phyloP scores from a whole-genome alignment of 257 asterid species.

The Capsicum rhomboideum region DNA sequence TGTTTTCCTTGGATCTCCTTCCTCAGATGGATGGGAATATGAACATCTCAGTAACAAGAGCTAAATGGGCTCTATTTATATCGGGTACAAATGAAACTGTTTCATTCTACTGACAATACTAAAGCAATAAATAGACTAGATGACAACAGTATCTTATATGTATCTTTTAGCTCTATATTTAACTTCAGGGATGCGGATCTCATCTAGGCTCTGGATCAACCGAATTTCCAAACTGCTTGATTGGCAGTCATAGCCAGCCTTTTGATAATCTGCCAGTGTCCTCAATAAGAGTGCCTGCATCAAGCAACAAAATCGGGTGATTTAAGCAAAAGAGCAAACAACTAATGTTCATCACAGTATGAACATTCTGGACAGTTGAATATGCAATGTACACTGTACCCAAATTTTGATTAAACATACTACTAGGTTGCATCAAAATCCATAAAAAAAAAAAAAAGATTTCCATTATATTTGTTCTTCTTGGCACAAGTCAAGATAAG shows the following conservation, averaged over 20 bases:
- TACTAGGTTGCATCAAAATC: background rate
- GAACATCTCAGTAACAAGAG: background rate
- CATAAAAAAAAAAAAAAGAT: too few relatives aligned
- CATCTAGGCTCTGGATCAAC: slow-evolving; percentile 81
- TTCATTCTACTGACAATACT: background rate
- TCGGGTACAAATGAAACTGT: background rate
- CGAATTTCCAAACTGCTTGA: slow-evolving; percentile 95
- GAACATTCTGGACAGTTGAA: background rate
- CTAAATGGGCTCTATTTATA: background rate
- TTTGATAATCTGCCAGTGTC: slow-evolving; percentile 64
- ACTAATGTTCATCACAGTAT: background rate
- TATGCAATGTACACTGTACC: background rate
- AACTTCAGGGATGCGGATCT: slow-evolving; percentile 83
- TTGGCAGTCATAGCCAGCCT: slow-evolving; percentile 73
- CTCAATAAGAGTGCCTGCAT: slow-evolving; percentile 78
- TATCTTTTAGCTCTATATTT: slow-evolving; percentile 67
- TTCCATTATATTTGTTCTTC: background rate
- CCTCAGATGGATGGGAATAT: background rate
- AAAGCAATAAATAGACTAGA: background rate
- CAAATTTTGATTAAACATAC: background rate
- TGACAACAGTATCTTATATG: slow-evolving; percentile 11
- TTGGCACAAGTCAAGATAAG: background rate
- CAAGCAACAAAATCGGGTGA: background rate
- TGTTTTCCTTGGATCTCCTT: background rate
- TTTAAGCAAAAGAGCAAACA: background rate